Evolutionary conservation across 106 monocot genomes (phyloP), one percentile per base, ranked within the genome.

Genomic region (Apostasia ramifera): DNA sequence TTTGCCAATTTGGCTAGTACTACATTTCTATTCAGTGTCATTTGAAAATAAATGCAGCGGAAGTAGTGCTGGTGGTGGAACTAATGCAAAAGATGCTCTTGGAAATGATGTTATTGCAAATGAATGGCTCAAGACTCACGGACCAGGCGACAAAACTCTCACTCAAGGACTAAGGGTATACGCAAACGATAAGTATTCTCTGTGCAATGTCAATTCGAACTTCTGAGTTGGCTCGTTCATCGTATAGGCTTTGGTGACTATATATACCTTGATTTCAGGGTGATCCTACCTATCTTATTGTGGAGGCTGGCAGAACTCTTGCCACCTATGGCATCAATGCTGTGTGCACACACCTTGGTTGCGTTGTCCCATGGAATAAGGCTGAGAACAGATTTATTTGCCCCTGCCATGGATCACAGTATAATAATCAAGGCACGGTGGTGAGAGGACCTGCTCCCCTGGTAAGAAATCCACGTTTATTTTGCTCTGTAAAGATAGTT

Each of bases 351-450:
- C 92, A 97, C 61, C 84, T 97, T 66, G 95, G 95, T 59, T 97
- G 89, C 73, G 95, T 97, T 10, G 95, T 97, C 2, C 92, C 95
- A 55, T 97, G 88, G 89, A 97, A 97, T 59, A 8, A 44, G 6
- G 89, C 88, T 2, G 95, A 97, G 81, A 97, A 97, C 67, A 97
- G 89, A 75, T 97, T 97, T 78, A 86, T 92, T 66, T 97, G 92
- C 79, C 95, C 95, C 2, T 97, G 95, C 82, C 95, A 97, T 55
- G 95, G 95, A 52, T 97, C 95, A 9, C 95, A 92, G 58, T 92
- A 97, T 84, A 89, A 89, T 75, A 81, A 84, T 69, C 95, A 97
- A 70, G 95, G 95, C 56, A 84, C 38, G 61, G 95, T 97, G 66
- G 95, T 97, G 41, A 80, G 95, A 55, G 95, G 95, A 48, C 95